Base-by-base conservation (phyloP, 192 early-diverging fungal genomes). In the Entrophospora sp. region DNA sequence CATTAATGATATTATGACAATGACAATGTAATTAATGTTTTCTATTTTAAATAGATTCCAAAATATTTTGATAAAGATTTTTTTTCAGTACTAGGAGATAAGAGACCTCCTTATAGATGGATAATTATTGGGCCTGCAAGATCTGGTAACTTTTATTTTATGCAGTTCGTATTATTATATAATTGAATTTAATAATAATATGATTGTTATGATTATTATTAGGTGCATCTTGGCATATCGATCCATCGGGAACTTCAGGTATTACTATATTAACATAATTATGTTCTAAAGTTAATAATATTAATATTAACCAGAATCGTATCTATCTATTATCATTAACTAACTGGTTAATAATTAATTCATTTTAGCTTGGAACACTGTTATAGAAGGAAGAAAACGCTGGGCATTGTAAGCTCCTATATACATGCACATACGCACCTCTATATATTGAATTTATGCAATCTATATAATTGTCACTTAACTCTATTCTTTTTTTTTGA, bases 151-250 rank as follows among this genome's bases (percentile, higher is more conserved):
- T 6, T 20, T 45, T 7, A 5, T 22, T 46, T 5, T 20, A 10
- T 46, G 18, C 8, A 10, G 7, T 12, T n/a, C 12, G 24, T 20
- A 46, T n/a, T n/a, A n/a, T n/a, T n/a, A n/a, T n/a, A n/a, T n/a
- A n/a, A n/a, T n/a, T n/a, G n/a, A n/a, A n/a, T n/a, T n/a, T 12
- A 43, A 18, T 16, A 12, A 18, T 16, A 34, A 16, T 30, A 18
- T 20, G 25, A 32, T 16, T 20, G 2, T 22, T 27, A 3, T 56
- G 2, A 13, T 34, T 4, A 28, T 59, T 59, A 25, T 22, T 40
- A 59, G 74, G 74, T 0, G 78, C 78, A 3, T 67, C 75, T 0
- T 79, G 78, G 78, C 78, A 79, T 40, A 57, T 59, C 1, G 78
- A 79, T 38, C 76, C 76, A 6, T 62, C 69, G 1, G 76, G 76